Evolutionary conservation across 2,329 filamentous ascomycete genomes (phyloP).

Genomic region (Scolecobasidium constrictum): DNA sequence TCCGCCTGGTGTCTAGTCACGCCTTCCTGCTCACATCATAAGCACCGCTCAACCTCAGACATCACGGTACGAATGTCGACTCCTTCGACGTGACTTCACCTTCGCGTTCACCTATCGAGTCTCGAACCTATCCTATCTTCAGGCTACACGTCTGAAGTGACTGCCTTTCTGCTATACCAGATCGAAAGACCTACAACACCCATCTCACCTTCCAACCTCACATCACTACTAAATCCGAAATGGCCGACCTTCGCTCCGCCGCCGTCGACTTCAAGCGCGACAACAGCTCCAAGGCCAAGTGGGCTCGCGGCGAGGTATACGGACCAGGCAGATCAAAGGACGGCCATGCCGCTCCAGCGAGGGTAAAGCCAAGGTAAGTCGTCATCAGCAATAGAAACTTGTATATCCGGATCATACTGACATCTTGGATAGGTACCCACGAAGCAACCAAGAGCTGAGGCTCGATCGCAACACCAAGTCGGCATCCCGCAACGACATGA

Average conservation of each 20-base stretch:
- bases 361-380: slow-evolving; percentile 18
- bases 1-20: neutral
- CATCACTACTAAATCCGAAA: neutral
- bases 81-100: neutral
- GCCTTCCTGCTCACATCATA: neutral
- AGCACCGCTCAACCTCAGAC: neutral
- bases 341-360: slow-evolving; percentile 11
- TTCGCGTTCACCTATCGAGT: neutral
- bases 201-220: neutral
- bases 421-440: slow-evolving; percentile 2
- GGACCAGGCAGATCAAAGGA: slow-evolving; percentile 22
- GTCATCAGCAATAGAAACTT: neutral
- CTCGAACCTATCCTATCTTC: neutral
- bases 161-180: neutral
- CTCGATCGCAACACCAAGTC: slow-evolving; percentile 3
- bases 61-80: neutral
- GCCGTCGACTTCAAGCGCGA: slow-evolving; percentile 42
- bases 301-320: slow-evolving; percentile 33
- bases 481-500: slow-evolving; percentile 18
- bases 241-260: slow-evolving; percentile 40
- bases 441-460: slow-evolving; percentile 8
- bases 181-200: neutral
- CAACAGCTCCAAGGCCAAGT: slow-evolving; percentile 39
- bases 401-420: neutral
- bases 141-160: neutral